These are phyloP conservation scores for Thraustotheca clavata DNA, from an alignment of 352 stramenopile genomes.

Conservation along the genomic window DNA sequence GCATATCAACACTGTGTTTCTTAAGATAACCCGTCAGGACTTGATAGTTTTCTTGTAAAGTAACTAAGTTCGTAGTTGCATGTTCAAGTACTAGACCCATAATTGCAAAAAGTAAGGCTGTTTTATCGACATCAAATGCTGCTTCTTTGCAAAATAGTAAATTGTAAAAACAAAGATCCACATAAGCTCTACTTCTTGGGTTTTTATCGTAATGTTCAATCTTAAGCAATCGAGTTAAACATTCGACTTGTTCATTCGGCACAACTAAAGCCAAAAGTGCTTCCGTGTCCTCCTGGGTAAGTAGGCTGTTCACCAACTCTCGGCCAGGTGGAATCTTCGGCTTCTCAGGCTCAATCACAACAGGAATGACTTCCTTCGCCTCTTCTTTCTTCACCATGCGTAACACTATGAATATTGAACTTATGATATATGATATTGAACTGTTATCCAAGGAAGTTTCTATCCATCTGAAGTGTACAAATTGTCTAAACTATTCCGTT, in stretches of 20 bases:
- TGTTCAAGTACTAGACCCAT: conserved; percentile 46
- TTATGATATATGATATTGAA: too few species aligned
- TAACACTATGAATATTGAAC: too few species aligned
- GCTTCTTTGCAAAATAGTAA: conserved; percentile 42
- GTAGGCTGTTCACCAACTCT: conserved; percentile 21
- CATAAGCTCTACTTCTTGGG: conserved; percentile 35
- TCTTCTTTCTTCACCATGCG: conserved; percentile 12
- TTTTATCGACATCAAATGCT: conserved; percentile 33
- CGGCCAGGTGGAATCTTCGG: conserved; percentile 1
- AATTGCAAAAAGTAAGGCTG: conserved; percentile 37
- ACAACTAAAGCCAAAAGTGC: conserved; percentile 25
- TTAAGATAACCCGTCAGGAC: conserved; percentile 24
- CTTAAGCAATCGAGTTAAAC: conserved; percentile 33
- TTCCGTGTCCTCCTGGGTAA: conserved; percentile 33
- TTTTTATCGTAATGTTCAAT: conserved; percentile 47
- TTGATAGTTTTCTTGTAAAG: conserved; percentile 23
- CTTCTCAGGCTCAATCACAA: not conserved
- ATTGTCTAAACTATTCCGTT: too few species aligned
- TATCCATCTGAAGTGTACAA: not conserved
- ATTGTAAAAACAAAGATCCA: conserved; percentile 60
- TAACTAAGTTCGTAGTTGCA: conserved; percentile 26
- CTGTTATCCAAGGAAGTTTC: not conserved
- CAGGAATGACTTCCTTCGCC: conserved; percentile 3
- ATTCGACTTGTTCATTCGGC: conserved; percentile 25
- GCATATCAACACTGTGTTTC: conserved; percentile 20